Evolutionary conservation across 495 filamentous ascomycete species (phyloP), one percentile per base, ranked within the genome.

Genomic region (Lophiotrema nucula): DNA sequence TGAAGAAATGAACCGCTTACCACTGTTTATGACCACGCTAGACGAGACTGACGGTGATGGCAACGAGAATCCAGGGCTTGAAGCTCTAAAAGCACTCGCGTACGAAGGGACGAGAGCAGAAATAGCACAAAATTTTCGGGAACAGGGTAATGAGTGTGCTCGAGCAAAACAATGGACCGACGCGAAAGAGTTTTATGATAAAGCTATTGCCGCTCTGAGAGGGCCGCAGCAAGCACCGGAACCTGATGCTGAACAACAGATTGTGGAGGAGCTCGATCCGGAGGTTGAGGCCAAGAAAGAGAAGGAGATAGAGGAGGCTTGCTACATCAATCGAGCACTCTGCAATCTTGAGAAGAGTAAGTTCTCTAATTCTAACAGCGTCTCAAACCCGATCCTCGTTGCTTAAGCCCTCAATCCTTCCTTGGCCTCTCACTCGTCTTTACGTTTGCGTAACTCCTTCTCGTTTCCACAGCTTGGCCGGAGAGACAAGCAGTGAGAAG

Each of bases 1-100:
- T 21, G 76, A 79, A 22, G 85, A 90, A 62, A 77, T 96, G 72
- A 91, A 90, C 68, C 82, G 84, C 64, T 84, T 83, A 12, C 93
- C 95, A 4, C 77, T 98, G 25, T 98, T 98, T 76, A 98, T 98
- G 93, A 97, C 89, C 4, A 81, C 86, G 59, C 81, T 97, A 11
- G 88, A 90, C 59, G 86, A 92, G 58, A 77, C 79, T 12, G 79
- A 77, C 22, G 80, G 64, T 44, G 66, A 56, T 13, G 58, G 64
- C 24, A 79, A 75, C 23, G 81, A 85, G 33, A 96, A 96, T 67
- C 69, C 84, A 41, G 82, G 87, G 56, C 77, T 96, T 6, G 90
- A 96, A 65, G 93, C 95, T 0, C 72, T 98, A 27, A 85, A 86
- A 60, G 95, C 95, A 1, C 75, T 98, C 12, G 88, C 89, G 27